Percentiles rank a stretch among this genome's conserved stretches.
These are phyloP conservation scores for Amesomyces nigricolor DNA, from an alignment of 2,329 filamentous ascomycete genomes.

Conservation along the genomic window DNA sequence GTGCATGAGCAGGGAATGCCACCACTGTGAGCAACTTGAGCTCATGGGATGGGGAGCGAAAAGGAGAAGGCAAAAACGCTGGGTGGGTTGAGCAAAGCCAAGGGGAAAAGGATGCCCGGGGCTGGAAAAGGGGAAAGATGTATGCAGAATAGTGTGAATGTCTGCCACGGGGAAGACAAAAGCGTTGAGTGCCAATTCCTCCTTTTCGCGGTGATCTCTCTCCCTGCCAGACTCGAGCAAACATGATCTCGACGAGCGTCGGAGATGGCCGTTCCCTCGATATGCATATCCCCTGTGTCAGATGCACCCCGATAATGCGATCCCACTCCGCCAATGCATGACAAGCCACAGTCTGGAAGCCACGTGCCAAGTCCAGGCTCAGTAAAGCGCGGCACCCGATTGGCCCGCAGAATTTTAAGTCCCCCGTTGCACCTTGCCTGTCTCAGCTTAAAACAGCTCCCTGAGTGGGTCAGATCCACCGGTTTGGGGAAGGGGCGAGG, in stretches of 20 bases:
- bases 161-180: neutral
- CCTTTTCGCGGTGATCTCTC: too few species aligned
- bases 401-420: slow-evolving; percentile 3
- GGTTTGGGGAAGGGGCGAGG: neutral
- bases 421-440: slow-evolving; percentile 4
- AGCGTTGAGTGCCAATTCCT: neutral
- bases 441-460: slow-evolving; percentile 1
- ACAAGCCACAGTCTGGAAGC: neutral
- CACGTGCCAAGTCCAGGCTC: neutral
- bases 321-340: neutral
- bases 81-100: neutral
- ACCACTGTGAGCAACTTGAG: too few species aligned
- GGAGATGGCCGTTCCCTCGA: too few species aligned
- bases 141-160: neutral
- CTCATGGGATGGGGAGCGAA: too few species aligned
- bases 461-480: neutral
- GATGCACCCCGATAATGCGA: neutral
- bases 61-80: too few species aligned
- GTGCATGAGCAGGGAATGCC: too few species aligned
- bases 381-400: neutral
- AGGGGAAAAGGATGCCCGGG: neutral
- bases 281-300: neutral
- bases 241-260: too few species aligned
- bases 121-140: neutral
- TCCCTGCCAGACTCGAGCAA: too few species aligned